Base-by-base conservation (phyloP, 2,329 filamentous ascomycete genomes). In the Aspergillus neotritici region DNA sequence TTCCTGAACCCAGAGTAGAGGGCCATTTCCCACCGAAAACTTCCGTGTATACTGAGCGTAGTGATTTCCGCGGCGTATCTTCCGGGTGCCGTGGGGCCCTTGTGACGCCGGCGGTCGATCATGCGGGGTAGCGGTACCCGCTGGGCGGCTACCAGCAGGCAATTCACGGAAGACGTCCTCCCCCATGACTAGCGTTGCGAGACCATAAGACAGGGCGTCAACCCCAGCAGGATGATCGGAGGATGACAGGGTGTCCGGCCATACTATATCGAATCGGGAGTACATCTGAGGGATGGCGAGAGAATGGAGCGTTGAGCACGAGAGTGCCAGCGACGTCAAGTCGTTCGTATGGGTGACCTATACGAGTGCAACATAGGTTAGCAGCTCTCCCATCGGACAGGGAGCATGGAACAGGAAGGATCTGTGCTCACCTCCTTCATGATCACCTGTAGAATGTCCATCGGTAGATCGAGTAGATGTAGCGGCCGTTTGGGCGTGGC, bases 1-100 rank as follows among this genome's bases (percentile, higher is more conserved):
- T 58, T 91, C 86, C 43, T 83, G 78, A 5, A 90, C 85, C 84
- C 84, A 90, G 51, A 86, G 79, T 5, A 76, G 62, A 0, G 86
- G 87, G 0, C 87, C 86, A 63, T 93, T 90, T n/a, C 86, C 86
- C 5, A 93, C 74, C 3, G 85, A 88, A 67, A 93, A 93, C 62
- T 89, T 90, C 52, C 83, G 79, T 5, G 83, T 88, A 61, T 83
- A 89, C 53, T 83, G 80, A 15, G 86, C 84, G 63, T 89, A 89
- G 65, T 87, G 78, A 58, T 88, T 88, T 40, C 82, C 82, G 50
- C 80, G 70, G 14, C 80, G 74, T 29, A 64, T 51, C 12, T 48
- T 57, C 30, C 45, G 37, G 2, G 46, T 38, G 15, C 28, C 31
- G 9, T 44, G 36, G n/a, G 29, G 37, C 21, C 36, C 43, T 7